Percentiles rank a stretch among this genome's conserved stretches.
These are phyloP conservation scores for Tephrocybe sp. DNA, from an alignment of 768 basidiomycete genomes.

Conservation along the genomic window DNA sequence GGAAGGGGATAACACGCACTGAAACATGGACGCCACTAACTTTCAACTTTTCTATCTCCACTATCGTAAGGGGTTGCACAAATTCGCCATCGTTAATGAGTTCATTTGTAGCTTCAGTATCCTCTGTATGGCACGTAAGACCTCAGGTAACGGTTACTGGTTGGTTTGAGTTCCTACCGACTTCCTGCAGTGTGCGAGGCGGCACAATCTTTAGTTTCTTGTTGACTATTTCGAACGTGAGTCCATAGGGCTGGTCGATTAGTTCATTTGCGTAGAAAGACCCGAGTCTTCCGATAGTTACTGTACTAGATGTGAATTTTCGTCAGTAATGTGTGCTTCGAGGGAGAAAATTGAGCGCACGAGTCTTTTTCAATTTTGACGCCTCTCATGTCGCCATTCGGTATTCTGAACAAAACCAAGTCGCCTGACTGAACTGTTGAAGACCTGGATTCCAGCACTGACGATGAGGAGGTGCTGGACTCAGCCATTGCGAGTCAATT, in stretches of 20 bases:
- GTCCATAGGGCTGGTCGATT: conserved; percentile 79
- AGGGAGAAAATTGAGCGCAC: conserved; percentile 40
- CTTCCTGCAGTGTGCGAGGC: conserved; percentile 67
- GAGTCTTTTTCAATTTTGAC: conserved; percentile 69
- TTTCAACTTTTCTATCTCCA: conserved; percentile 84
- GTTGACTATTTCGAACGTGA: conserved; percentile 81
- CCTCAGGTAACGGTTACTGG: not conserved
- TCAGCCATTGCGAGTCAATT: conserved; percentile 8
- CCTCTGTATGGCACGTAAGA: conserved; percentile 56
- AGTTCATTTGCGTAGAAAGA: conserved; percentile 77
- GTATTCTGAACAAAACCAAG: conserved; percentile 75
- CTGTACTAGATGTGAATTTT: conserved; percentile 43
- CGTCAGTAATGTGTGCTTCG: not conserved
- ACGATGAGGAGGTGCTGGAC: not conserved
- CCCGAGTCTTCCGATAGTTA: conserved; percentile 84
- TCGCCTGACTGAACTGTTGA: conserved; percentile 60
- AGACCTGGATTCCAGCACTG: conserved; percentile 19
- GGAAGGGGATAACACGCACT: conserved; percentile 35
- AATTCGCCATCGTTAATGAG: conserved; percentile 85
- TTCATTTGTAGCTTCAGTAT: conserved; percentile 96
- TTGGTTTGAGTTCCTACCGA: conserved; percentile 51
- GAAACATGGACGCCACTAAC: conserved; percentile 78
- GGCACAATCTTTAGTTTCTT: conserved; percentile 65
- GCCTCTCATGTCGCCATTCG: conserved; percentile 75
- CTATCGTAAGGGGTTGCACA: conserved; percentile 78